Conservation (phyloP, 2,329 filamentous ascomycete species). For the Phyllosticta citriasiana region DNA sequence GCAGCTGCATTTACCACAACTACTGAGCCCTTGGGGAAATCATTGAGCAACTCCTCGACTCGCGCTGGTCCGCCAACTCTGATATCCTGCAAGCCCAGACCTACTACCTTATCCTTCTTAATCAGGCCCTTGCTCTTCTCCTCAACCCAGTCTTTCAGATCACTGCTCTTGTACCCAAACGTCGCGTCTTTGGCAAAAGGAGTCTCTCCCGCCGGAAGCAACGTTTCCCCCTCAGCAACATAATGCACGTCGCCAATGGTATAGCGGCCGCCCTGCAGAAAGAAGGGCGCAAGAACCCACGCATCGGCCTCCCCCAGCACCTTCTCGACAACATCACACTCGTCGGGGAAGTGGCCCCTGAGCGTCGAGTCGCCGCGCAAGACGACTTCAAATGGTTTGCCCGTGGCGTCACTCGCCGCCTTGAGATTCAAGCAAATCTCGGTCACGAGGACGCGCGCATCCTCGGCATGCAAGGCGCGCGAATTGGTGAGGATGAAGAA, state of each 20-base stretch:
- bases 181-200: slow-evolving; percentile 49
- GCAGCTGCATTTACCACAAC: slow-evolving; percentile 45
- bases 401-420: slow-evolving; percentile 31
- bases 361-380: slow-evolving; percentile 48
- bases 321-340: slow-evolving; percentile 42
- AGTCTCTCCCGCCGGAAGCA: slow-evolving; percentile 44
- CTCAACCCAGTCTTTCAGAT: slow-evolving; percentile 42
- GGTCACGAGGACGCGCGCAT: slow-evolving; percentile 38
- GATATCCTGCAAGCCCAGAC: slow-evolving; percentile 40
- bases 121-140: slow-evolving; percentile 44
- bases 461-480: slow-evolving; percentile 41
- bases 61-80: slow-evolving; percentile 34
- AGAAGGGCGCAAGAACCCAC: slow-evolving; percentile 49
- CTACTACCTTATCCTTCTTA: slow-evolving; percentile 28
- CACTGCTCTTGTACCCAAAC: slow-evolving; percentile 47
- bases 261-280: slow-evolving; percentile 47
- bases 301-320: slow-evolving; percentile 40
- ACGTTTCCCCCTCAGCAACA: slow-evolving; percentile 40
- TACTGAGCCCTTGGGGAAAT: slow-evolving; percentile 29
- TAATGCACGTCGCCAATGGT: slow-evolving; percentile 51
- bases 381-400: slow-evolving; percentile 43
- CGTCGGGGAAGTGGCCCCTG: slow-evolving; percentile 47
- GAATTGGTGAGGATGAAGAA: slow-evolving; percentile 55
- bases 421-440: slow-evolving; percentile 44
- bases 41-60: slow-evolving; percentile 33